Conservation (phyloP, 139 green algal genomes). For the Nannochloris sp. region DNA sequence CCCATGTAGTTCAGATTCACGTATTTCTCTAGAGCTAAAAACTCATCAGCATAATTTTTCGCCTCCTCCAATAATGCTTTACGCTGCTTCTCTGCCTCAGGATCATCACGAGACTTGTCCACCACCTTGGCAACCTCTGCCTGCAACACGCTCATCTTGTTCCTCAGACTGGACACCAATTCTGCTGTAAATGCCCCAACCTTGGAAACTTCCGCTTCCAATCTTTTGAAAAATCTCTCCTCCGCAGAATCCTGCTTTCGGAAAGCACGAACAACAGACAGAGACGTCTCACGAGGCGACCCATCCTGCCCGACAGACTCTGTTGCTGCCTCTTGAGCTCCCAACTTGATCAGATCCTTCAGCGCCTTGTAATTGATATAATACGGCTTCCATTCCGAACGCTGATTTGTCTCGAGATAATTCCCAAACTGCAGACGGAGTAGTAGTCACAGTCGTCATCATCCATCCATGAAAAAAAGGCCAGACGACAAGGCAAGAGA, state of each 20-base stretch:
- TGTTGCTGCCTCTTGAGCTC: slow-evolving; percentile 16
- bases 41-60: slow-evolving; percentile 76
- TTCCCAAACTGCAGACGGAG: slow-evolving; percentile 50
- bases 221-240: slow-evolving; percentile 23
- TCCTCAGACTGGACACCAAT: slow-evolving; percentile 14
- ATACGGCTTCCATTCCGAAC: slow-evolving; percentile 12
- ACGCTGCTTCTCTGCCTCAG: background rate
- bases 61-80: slow-evolving; percentile 51
- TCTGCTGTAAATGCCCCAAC: slow-evolving; percentile 22
- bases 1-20: slow-evolving; percentile 97
- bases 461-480: too few species aligned
- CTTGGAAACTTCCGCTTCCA: slow-evolving; percentile 27
- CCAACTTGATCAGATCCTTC: slow-evolving; percentile 78
- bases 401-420: slow-evolving; percentile 64
- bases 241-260: slow-evolving; percentile 17
- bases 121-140: slow-evolving; percentile 2
- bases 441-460: background rate
- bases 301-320: slow-evolving; percentile 12
- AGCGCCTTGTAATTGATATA: slow-evolving; percentile 50
- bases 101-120: background rate
- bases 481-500: too few species aligned
- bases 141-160: slow-evolving; percentile 17
- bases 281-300: slow-evolving; percentile 60
- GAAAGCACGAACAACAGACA: slow-evolving; percentile 52
- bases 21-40: slow-evolving; percentile 87